Conservation (phyloP, 805 yeast species). For the Ogataea pilisensis region DNA sequence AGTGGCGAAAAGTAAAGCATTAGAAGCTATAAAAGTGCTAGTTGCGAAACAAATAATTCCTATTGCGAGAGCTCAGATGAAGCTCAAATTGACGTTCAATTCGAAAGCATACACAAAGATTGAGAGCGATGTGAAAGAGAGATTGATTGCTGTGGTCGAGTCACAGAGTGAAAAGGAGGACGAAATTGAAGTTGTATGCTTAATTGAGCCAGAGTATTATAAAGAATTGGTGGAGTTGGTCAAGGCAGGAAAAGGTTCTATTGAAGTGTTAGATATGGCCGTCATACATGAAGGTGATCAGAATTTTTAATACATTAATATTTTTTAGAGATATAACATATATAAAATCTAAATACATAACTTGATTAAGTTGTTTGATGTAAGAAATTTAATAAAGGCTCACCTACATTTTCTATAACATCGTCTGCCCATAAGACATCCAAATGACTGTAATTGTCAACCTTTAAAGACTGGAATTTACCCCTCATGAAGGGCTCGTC, state of each 20-base stretch:
- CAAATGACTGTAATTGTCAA: slow-evolving; percentile 73
- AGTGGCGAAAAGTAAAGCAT: slow-evolving; percentile 76
- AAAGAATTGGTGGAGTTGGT: slow-evolving; percentile 63
- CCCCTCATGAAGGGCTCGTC: slow-evolving; percentile 47
- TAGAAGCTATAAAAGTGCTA: slow-evolving; percentile 81
- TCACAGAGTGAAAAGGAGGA: slow-evolving; percentile 12
- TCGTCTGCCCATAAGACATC: slow-evolving; percentile 94
- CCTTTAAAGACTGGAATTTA: slow-evolving; percentile 36
- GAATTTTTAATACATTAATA: slow-evolving; percentile 13
- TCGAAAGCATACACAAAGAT: slow-evolving; percentile 46
- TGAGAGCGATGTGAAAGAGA: slow-evolving; percentile 27
- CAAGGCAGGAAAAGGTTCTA: slow-evolving; percentile 54
- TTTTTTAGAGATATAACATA: too few species aligned
- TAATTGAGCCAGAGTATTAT: slow-evolving; percentile 84
- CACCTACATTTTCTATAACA: slow-evolving; percentile 61
- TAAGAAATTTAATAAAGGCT: slow-evolving; percentile 35
- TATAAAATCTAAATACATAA: too few species aligned
- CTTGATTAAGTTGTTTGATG: too few species aligned
- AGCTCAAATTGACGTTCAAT: slow-evolving; percentile 60
- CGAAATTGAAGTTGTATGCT: slow-evolving; percentile 41
- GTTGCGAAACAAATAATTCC: slow-evolving; percentile 82
- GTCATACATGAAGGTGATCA: slow-evolving; percentile 61
- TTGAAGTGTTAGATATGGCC: slow-evolving; percentile 87
- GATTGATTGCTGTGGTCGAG: slow-evolving; percentile 35
- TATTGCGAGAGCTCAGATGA: slow-evolving; percentile 92